Evolutionary conservation across 805 yeast species (phyloP), one percentile per base, ranked within the genome.

Genomic region (Ogataea pini): DNA sequence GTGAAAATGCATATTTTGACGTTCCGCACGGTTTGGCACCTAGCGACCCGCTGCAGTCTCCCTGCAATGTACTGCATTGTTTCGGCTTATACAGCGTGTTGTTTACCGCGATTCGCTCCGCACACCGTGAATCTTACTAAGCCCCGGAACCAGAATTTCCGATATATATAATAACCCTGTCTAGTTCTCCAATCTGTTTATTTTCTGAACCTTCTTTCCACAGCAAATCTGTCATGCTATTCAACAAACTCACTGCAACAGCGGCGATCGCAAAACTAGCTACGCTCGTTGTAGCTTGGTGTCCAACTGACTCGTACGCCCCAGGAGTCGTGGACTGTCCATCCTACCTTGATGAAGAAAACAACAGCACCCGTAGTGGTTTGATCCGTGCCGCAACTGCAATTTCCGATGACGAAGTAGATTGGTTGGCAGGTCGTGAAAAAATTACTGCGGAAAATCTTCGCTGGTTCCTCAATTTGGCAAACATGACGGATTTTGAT

Each of bases 311-410:
- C 48, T 70, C 78, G 1, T 84, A 84, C 54, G 85, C 84, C 1
- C 90, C 90, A 1, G 84, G 79, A 0, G 64, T 67, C 12, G 77
- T 82, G 5, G 66, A 71, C 2, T 83, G 89, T 64, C 86, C 86
- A 0, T 37, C 64, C 1, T 64, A 63, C 44, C 20, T 65, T 4
- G 37, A 47, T 3, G 48, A 45, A 7, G 50, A 47, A 40, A 42
- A 56, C 38, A 51, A 59, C 1, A 47, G 45, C 17, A 42, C 50
- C 8, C 37, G 29, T 12, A 20, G 47, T 2, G 70, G 71, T 12
- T 52, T 68, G 31, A 33, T 61, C 31, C 74, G 90, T 62, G 68
- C 67, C 7, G 88, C 87, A 1, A 59, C 58, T 36, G 57, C 63
- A 3, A 54, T 84, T 7, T 76, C 83, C 1, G 55, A 58, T 1